Evolutionary conservation across 2,329 filamentous ascomycete species (phyloP).

Genomic region (Colletotrichum agaves): DNA sequence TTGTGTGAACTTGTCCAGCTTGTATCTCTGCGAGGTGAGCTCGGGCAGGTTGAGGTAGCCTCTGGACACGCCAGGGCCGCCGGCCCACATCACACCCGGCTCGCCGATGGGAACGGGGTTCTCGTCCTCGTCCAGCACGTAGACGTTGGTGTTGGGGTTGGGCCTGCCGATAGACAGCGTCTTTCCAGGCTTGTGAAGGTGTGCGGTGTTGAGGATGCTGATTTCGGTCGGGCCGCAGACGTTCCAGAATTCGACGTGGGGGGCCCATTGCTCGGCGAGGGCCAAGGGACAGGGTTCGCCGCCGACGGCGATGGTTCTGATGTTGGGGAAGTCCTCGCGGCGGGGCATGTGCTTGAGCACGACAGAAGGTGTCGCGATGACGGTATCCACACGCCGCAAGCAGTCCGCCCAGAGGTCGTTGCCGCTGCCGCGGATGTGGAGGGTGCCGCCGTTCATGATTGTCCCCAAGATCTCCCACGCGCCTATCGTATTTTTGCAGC

Average conservation of each 20-base stretch:
- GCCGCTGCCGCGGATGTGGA: conserved; percentile 39
- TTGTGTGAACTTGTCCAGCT: conserved; percentile 60
- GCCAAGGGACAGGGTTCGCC: conserved; percentile 38
- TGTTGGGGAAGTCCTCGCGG: conserved; percentile 36
- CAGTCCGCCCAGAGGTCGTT: conserved; percentile 38
- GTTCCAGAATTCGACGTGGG: conserved; percentile 61
- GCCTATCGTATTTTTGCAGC: conserved; percentile 49
- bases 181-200: conserved; percentile 46
- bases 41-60: conserved; percentile 66
- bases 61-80: conserved; percentile 63
- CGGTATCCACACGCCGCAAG: conserved; percentile 37
- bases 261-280: conserved; percentile 67
- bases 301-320: conserved; percentile 37
- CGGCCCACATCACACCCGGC: conserved; percentile 66
- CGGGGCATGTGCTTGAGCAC: conserved; percentile 38
- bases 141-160: conserved; percentile 66
- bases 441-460: conserved; percentile 39
- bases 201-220: conserved; percentile 65
- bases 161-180: conserved; percentile 64
- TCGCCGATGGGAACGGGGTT: conserved; percentile 58
- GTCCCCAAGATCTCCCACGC: conserved; percentile 68
- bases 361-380: conserved; percentile 39
- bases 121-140: conserved; percentile 59
- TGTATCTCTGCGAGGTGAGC: conserved; percentile 61
- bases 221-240: conserved; percentile 70